A percentile compares a stretch with the other conserved stretches of the same genome.
phyloP scores from a whole-genome alignment of 495 filamentous ascomycete genomes.

The Penicillium macrosclerotiorum region DNA sequence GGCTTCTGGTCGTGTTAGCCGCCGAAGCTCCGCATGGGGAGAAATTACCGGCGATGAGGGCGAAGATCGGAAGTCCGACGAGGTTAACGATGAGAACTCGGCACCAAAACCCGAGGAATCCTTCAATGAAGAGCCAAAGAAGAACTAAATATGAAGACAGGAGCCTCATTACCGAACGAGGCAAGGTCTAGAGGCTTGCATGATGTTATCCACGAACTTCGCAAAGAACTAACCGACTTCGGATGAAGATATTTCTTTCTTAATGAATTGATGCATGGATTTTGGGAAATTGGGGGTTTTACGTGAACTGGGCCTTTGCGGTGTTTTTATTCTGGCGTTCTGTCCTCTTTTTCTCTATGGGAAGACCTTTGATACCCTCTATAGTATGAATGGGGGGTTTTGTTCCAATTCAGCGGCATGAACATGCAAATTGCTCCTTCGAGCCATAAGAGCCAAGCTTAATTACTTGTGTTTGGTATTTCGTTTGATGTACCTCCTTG shows the following conservation, averaged over 20 bases:
- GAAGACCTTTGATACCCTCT: slow-evolving; percentile 28
- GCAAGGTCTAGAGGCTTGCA: slow-evolving; percentile 9
- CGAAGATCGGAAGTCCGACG: slow-evolving; percentile 15
- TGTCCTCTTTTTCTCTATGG: slow-evolving; percentile 6
- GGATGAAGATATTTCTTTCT: slow-evolving; percentile 8
- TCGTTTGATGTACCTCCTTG: neutral
- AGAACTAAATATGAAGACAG: slow-evolving; percentile 2
- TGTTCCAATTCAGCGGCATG: slow-evolving; percentile 10
- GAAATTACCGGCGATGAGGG: slow-evolving; percentile 51
- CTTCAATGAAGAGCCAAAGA: slow-evolving; percentile 12
- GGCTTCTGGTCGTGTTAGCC: slow-evolving; percentile 51
- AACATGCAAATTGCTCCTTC: slow-evolving; percentile 12
- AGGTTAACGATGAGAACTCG: slow-evolving; percentile 24
- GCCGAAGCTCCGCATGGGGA: slow-evolving; percentile 63
- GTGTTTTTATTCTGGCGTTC: slow-evolving; percentile 15
- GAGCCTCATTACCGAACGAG: neutral
- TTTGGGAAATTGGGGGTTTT: slow-evolving; percentile 9
- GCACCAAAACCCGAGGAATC: slow-evolving; percentile 1
- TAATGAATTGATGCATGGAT: slow-evolving; percentile 30
- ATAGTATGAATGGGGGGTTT: slow-evolving; percentile 16
- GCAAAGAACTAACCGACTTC: slow-evolving; percentile 3
- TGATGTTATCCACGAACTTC: slow-evolving; percentile 18
- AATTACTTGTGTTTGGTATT: neutral
- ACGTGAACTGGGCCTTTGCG: slow-evolving; percentile 14
- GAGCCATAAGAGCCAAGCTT: slow-evolving; percentile 8